phyloP scores from a whole-genome alignment of 2,329 filamentous ascomycete species.

The Clathrospora elynae region DNA sequence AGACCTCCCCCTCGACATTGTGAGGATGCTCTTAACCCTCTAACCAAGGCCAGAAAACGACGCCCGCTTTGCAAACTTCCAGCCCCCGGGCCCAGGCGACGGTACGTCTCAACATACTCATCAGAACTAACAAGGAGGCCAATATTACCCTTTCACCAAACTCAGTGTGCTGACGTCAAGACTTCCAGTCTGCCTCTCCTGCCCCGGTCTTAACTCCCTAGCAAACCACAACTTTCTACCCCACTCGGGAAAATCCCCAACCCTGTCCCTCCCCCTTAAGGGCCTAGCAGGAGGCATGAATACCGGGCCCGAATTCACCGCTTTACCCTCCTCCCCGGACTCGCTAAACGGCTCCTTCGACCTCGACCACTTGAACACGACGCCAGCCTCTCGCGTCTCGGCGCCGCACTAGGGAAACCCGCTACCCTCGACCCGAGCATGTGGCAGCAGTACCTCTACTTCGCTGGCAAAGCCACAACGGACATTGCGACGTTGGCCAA shows the following conservation, averaged over 20 bases:
- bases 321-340: constrained; percentile 19
- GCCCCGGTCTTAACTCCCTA: constrained; percentile 22
- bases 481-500: constrained; percentile 16
- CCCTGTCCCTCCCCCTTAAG: constrained; percentile 21
- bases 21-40: constrained; percentile 12
- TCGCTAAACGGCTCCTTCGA: constrained; percentile 24
- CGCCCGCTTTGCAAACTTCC: constrained; percentile 18
- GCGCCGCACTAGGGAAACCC: constrained; percentile 22
- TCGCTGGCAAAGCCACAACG: constrained; percentile 12
- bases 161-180: no score
- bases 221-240: constrained; percentile 29
- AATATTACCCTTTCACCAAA: neutral
- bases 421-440: constrained; percentile 5
- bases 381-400: constrained; percentile 23
- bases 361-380: constrained; percentile 24
- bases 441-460: constrained; percentile 21
- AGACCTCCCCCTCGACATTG: constrained; percentile 15
- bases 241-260: constrained; percentile 20
- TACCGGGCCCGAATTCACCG: constrained; percentile 26
- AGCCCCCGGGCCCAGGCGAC: constrained; percentile 17
- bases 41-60: constrained; percentile 17
- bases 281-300: constrained; percentile 25
- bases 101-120: constrained; percentile 1
- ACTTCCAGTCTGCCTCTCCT: constrained; percentile 26
- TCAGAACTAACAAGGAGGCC: neutral